These are phyloP conservation scores for Mycena sp. DNA, from an alignment of 1,284 basidiomycete genomes.

Conservation along the genomic window DNA sequence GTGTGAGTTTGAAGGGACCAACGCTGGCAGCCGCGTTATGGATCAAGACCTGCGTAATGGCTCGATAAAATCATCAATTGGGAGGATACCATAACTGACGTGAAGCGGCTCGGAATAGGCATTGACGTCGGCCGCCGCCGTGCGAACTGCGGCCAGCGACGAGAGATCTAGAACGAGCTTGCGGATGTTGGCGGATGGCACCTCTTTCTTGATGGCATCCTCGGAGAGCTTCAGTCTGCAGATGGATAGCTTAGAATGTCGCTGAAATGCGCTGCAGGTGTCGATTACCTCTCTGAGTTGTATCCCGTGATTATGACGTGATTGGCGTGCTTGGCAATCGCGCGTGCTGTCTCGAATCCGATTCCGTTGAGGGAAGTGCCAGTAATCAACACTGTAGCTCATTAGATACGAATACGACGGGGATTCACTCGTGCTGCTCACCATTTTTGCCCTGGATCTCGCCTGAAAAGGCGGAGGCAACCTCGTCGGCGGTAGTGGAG, in stretches of 20 bases:
- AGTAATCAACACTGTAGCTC: background rate
- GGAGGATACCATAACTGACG: too few relatives aligned
- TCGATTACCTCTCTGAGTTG: constrained; percentile 4
- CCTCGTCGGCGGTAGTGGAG: too few relatives aligned
- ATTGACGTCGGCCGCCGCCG: constrained; percentile 5
- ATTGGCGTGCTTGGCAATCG: background rate
- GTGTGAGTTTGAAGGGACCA: background rate
- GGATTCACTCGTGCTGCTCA: too few relatives aligned
- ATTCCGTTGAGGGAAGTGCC: background rate
- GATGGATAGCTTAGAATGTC: too few relatives aligned
- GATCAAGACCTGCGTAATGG: too few relatives aligned
- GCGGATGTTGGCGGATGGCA: background rate
- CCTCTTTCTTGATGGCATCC: background rate
- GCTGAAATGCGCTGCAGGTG: too few relatives aligned
- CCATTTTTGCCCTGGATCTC: too few relatives aligned
- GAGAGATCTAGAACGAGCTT: background rate
- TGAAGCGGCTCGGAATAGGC: too few relatives aligned
- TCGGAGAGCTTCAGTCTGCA: constrained; percentile 2
- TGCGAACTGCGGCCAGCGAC: background rate
- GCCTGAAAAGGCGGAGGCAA: too few relatives aligned
- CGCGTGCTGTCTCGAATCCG: constrained; percentile 1
- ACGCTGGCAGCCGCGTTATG: background rate
- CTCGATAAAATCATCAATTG: too few relatives aligned
- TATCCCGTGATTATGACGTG: constrained; percentile 5
- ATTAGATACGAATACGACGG: too few relatives aligned